Evolutionary conservation across 2,329 filamentous ascomycete species (phyloP), one percentile per base, ranked within the genome.

Genomic region (Xylaria sp.): DNA sequence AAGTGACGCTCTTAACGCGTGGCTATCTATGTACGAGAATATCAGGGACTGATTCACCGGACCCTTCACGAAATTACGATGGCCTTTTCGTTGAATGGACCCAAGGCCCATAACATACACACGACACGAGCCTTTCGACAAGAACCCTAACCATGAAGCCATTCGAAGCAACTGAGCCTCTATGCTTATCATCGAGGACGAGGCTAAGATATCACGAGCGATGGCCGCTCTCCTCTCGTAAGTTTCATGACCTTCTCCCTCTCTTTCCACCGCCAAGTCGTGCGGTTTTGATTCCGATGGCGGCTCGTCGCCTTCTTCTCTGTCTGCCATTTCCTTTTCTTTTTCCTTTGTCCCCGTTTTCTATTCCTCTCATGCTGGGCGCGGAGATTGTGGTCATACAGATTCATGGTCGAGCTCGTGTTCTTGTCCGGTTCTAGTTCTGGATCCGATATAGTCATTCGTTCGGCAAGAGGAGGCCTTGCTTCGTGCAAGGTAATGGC

Each of bases 201-300:
- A n/a, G n/a, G n/a, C n/a, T 37, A 11, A 37, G n/a, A 8, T n/a
- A 37, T 41, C 17, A 41, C 17, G 8, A 41, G 11, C 13, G 3
- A 6, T 3, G 4, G 6, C 21, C 21, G 7, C 40, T 43, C 3
- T 43, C 11, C 5, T 3, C 40, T 13, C 3, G 11, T 17, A 23
- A 10, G 15, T 46, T 5, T 46, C 13, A 29, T 29, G 23, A 10
- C 23, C 41, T 25, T 44, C 41, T 6, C 4, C 21, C 8, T 59
- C 44, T 38, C 13, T 2, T 17, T 19, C 6, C 21, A n/a, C 15
- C 21, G 17, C 51, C 51, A 43, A 2, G 8, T n/a, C 19, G 44
- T n/a, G 13, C 58, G 58, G 15, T 58, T 11, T 2, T 13, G n/a
- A n/a, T 61, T 56, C n/a, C 60, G 60, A 31, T 62, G 21, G 6